Conservation (phyloP, 2,329 filamentous ascomycete genomes). For the Phaeosphaeria sp. region DNA sequence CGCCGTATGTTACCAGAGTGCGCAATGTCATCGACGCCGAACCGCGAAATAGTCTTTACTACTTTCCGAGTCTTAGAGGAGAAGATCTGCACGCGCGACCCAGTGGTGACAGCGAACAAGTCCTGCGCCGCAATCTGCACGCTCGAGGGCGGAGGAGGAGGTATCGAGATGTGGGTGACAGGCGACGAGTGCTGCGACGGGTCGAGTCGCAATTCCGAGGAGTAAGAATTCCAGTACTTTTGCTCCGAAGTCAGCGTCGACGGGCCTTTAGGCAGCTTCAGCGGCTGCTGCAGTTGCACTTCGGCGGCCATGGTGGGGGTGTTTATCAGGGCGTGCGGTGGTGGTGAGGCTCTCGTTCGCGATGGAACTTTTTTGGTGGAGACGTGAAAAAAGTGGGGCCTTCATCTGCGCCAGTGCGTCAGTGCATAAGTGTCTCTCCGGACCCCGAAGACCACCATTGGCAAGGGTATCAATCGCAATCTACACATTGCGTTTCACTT, state of each 20-base stretch:
- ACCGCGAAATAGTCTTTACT: constrained; percentile 91
- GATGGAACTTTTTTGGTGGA: constrained; percentile 32
- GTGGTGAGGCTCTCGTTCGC: not conserved
- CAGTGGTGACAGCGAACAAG: constrained; percentile 92
- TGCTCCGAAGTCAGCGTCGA: constrained; percentile 88
- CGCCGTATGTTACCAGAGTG: constrained; percentile 86
- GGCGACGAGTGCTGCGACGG: constrained; percentile 89
- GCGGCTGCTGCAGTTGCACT: constrained; percentile 77
- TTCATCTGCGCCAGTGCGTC: constrained; percentile 3
- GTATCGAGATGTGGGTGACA: constrained; percentile 85
- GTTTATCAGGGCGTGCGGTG: not conserved
- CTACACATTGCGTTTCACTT: not conserved
- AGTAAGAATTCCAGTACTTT: constrained; percentile 95
- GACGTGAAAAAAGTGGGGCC: constrained; percentile 5
- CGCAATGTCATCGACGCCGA: constrained; percentile 78
- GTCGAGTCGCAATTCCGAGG: constrained; percentile 80
- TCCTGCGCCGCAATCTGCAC: constrained; percentile 57
- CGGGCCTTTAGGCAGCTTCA: constrained; percentile 84
- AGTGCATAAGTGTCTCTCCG: constrained; percentile 12
- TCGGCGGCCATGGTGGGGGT: constrained; percentile 75
- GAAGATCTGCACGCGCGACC: constrained; percentile 91
- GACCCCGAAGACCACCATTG: constrained; percentile 9
- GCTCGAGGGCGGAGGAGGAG: constrained; percentile 54
- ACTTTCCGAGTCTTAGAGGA: constrained; percentile 90
- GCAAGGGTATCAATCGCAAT: constrained; percentile 4